Percentiles rank a stretch among this genome's conserved stretches.
Evolutionary conservation across 2,329 filamentous ascomycete species (phyloP).

Genomic region (Atkinsonella hypoxylon): DNA sequence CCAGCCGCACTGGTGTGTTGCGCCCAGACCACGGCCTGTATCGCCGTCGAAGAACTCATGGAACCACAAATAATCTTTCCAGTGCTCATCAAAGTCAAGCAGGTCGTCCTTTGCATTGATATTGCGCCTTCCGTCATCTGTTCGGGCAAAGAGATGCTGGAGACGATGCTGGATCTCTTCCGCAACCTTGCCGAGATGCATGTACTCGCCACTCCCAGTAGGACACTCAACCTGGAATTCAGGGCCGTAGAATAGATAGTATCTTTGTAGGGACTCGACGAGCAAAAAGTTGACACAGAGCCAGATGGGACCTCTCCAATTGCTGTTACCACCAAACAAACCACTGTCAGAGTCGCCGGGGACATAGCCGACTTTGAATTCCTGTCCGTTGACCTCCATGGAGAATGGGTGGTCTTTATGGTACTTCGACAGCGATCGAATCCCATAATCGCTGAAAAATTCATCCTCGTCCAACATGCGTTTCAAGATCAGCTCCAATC

Average conservation of each 20-base stretch:
- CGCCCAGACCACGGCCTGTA: slow-evolving; percentile 75
- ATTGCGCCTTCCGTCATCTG: slow-evolving; percentile 75
- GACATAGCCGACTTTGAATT: slow-evolving; percentile 78
- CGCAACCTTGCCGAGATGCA: slow-evolving; percentile 90
- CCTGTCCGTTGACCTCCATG: slow-evolving; percentile 91
- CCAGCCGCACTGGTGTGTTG: slow-evolving; percentile 93
- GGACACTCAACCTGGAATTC: slow-evolving; percentile 86
- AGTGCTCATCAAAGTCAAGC: slow-evolving; percentile 83
- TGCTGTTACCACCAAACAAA: slow-evolving; percentile 93
- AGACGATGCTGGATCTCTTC: slow-evolving; percentile 92
- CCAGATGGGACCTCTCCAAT: slow-evolving; percentile 96
- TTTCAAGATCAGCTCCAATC: slow-evolving; percentile 77
- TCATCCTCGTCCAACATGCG: slow-evolving; percentile 92
- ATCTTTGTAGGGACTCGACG: slow-evolving; percentile 86
- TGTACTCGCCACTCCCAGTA: slow-evolving; percentile 82
- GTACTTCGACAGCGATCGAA: slow-evolving; percentile 82
- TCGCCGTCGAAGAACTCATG: slow-evolving; percentile 97
- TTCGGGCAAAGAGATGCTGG: slow-evolving; percentile 79
- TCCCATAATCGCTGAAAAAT: slow-evolving; percentile 81
- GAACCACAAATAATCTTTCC: slow-evolving; percentile 81
- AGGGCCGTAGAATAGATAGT: slow-evolving; percentile 92
- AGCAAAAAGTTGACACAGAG: slow-evolving; percentile 91
- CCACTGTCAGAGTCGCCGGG: slow-evolving; percentile 94
- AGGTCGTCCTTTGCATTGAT: slow-evolving; percentile 77
- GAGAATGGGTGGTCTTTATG: slow-evolving; percentile 84